Conservation (phyloP, 805 yeast genomes). For the Tetrapisispora phaffii region DNA sequence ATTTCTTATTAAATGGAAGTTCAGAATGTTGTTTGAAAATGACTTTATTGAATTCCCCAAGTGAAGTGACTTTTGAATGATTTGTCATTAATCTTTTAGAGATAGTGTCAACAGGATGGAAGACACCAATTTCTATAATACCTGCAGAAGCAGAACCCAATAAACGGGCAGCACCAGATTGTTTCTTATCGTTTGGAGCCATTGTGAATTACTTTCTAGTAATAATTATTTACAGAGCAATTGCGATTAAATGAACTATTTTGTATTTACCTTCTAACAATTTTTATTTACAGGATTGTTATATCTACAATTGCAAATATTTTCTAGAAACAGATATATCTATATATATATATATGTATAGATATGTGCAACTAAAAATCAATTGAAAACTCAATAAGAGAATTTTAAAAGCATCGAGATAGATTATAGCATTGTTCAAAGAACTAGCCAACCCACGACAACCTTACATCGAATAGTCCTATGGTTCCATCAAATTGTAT, state of each 20-base stretch:
- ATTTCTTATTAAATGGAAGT: constrained; percentile 58
- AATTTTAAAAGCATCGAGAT: no score
- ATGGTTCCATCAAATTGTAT: no score
- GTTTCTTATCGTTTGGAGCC: constrained; percentile 48
- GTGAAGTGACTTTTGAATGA: constrained; percentile 54
- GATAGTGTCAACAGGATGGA: constrained; percentile 97
- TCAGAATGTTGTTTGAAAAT: constrained; percentile 76
- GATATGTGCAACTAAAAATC: background rate
- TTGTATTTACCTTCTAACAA: no score
- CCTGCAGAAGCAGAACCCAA: constrained; percentile 98
- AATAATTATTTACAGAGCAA: background rate
- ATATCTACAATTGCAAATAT: background rate
- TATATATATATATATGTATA: no score
- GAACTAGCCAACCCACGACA: no score
- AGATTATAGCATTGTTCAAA: no score
- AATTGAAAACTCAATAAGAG: no score
- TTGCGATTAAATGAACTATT: no score
- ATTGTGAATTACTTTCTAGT: background rate
- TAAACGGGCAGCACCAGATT: constrained; percentile 81
- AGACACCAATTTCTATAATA: constrained; percentile 88
- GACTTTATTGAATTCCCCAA: constrained; percentile 67
- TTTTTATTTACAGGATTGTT: background rate
- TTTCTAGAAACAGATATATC: background rate
- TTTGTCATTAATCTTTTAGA: constrained; percentile 91
- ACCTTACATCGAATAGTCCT: no score